Evolutionary conservation across 768 basidiomycete genomes (phyloP).

Genomic region (Thelephora aurantiotincta): DNA sequence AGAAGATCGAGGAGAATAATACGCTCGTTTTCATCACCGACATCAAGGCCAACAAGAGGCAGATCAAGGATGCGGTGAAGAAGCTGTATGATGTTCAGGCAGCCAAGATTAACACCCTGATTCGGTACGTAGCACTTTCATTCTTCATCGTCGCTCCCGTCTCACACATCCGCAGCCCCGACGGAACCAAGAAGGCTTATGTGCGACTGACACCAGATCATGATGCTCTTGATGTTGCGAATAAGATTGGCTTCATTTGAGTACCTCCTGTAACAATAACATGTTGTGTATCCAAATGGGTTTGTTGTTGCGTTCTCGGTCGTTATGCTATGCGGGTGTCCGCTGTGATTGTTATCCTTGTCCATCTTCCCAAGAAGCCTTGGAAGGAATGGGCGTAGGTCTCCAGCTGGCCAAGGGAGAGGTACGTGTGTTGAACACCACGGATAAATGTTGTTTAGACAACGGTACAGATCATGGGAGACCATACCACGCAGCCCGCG

Average conservation of each 20-base stretch:
- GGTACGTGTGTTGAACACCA: no score
- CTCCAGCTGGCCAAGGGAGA: no score
- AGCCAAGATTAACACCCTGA: conserved; percentile 94
- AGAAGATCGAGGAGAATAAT: conserved; percentile 99
- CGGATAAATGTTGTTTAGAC: no score
- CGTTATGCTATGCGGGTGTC: no score
- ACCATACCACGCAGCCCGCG: no score
- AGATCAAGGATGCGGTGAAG: conserved; percentile 99
- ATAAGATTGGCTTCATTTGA: conserved; percentile 51
- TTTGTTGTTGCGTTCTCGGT: no score
- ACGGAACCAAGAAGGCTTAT: conserved; percentile 99
- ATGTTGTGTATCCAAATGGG: no score
- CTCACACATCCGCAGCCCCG: conserved; percentile 42
- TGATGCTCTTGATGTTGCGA: conserved; percentile 92
- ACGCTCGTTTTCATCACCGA: conserved; percentile 98
- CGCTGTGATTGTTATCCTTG: no score
- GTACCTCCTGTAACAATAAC: no score
- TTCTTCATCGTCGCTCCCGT: neutral
- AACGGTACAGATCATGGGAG: no score
- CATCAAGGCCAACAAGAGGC: conserved; percentile 90
- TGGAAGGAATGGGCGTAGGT: no score
- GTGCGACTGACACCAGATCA: conserved; percentile 91
- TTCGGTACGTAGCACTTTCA: conserved; percentile 46
- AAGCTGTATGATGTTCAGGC: conserved; percentile 97
- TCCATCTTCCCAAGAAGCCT: no score